A percentile compares a stretch with the other conserved stretches of the same genome.
Conservation (phyloP, 2,329 filamentous ascomycete genomes). For the Fusarium subglutinans region DNA sequence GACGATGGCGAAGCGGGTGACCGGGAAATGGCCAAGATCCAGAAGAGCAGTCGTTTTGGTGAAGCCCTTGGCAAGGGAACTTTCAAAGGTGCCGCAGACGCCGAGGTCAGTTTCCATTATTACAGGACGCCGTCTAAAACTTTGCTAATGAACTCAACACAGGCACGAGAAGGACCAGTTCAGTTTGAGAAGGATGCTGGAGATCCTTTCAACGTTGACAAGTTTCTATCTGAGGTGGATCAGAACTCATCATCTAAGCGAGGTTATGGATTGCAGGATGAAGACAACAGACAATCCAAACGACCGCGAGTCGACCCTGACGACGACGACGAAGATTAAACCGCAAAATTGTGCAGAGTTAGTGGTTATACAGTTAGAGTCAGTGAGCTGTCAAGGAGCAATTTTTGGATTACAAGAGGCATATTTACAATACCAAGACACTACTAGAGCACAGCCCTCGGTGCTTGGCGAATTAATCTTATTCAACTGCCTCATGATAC, state of each 20-base stretch:
- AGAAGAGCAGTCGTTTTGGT: conserved; percentile 82
- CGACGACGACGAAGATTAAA: conserved; percentile 53
- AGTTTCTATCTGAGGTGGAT: conserved; percentile 85
- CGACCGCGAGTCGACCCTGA: conserved; percentile 78
- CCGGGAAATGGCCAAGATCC: conserved; percentile 86
- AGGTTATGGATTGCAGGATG: conserved; percentile 79
- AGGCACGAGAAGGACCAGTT: conserved; percentile 88
- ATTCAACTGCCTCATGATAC: background rate
- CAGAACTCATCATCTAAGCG: conserved; percentile 73
- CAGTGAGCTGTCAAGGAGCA: conserved; percentile 36
- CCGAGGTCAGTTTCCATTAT: conserved; percentile 67
- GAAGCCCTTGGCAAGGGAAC: conserved; percentile 90
- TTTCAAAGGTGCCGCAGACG: conserved; percentile 87
- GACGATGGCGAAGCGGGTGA: conserved; percentile 83
- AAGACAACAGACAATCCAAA: conserved; percentile 70
- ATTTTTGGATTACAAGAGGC: conserved; percentile 5
- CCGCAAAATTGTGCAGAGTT: conserved; percentile 12
- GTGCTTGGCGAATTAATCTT: conserved; percentile 1
- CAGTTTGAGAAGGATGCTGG: conserved; percentile 90
- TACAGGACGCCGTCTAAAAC: background rate
- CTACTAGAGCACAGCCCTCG: background rate
- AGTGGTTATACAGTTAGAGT: conserved; percentile 38
- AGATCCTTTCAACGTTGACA: conserved; percentile 94
- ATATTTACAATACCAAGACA: conserved; percentile 16
- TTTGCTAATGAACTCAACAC: conserved; percentile 45